Evolutionary conservation across 2,329 filamentous ascomycete species (phyloP).

Genomic region (Aspergillus texensis): DNA sequence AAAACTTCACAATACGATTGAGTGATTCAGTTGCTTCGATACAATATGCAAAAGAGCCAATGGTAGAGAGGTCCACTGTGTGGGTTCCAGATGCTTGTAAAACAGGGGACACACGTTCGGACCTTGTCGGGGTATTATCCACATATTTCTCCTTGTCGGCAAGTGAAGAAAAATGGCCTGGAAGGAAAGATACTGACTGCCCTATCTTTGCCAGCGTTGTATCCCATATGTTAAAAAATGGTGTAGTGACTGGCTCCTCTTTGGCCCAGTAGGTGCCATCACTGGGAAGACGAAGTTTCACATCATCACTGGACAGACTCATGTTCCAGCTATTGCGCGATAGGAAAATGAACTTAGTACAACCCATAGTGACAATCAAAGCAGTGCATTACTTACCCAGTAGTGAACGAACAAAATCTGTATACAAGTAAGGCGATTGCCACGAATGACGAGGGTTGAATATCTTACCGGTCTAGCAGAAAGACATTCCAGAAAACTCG

Average conservation of each 20-base stretch:
- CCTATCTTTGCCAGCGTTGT: conserved; percentile 43
- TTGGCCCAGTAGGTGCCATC: conserved; percentile 49
- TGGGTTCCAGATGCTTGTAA: conserved; percentile 15
- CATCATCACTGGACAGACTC: conserved; percentile 41
- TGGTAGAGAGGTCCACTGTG: conserved; percentile 40
- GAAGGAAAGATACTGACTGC: conserved; percentile 44
- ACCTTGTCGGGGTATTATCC: background rate
- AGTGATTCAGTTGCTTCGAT: conserved; percentile 53
- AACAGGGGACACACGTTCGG: background rate
- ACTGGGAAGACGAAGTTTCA: conserved; percentile 42
- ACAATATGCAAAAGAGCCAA: conserved; percentile 52
- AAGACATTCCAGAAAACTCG: conserved; percentile 49
- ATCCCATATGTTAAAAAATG: conserved; percentile 53
- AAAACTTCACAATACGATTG: conserved; percentile 49
- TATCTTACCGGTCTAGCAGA: conserved; percentile 38
- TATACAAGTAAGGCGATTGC: background rate
- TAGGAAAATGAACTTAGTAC: background rate
- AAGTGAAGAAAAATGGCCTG: conserved; percentile 20
- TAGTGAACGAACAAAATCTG: background rate
- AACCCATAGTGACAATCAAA: background rate
- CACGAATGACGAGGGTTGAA: background rate
- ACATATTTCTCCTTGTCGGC: background rate
- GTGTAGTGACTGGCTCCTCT: conserved; percentile 42
- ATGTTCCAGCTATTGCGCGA: conserved; percentile 29
- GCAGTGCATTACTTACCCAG: background rate